These are phyloP conservation scores for Paramyrothecium sp. DNA, from an alignment of 2,329 filamentous ascomycete genomes.

Conservation along the genomic window DNA sequence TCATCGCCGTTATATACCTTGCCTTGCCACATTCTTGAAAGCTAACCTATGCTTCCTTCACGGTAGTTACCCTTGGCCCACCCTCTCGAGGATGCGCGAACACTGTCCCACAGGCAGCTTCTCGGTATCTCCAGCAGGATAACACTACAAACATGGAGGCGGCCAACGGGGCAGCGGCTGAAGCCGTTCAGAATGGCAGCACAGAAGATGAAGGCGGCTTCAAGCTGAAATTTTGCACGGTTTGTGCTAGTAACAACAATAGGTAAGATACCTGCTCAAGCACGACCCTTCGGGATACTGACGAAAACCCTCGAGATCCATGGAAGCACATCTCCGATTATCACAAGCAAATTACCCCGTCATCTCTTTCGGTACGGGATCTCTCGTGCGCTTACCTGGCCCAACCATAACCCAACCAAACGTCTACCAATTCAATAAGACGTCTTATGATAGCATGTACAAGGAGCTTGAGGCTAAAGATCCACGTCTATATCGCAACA, in stretches of 20 bases:
- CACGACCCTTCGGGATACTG: too few relatives aligned
- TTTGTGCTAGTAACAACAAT: conserved; percentile 99
- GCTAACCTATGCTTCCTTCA: neutral
- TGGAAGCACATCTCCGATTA: conserved; percentile 97
- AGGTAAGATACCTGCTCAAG: conserved; percentile 53
- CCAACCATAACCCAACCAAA: conserved; percentile 92
- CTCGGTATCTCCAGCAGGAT: conserved; percentile 14
- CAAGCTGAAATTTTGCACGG: conserved; percentile 95
- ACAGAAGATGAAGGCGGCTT: conserved; percentile 59
- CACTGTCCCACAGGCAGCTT: conserved; percentile 6
- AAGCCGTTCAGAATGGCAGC: conserved; percentile 39
- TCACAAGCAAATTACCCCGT: conserved; percentile 88
- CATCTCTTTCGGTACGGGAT: conserved; percentile 96
- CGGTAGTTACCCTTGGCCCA: neutral
- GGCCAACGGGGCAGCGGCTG: conserved; percentile 34
- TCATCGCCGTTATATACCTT: neutral
- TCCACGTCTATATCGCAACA: conserved; percentile 80
- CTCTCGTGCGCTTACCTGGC: conserved; percentile 87
- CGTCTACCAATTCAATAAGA: conserved; percentile 97
- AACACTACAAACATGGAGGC: conserved; percentile 35
- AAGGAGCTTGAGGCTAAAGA: conserved; percentile 87
- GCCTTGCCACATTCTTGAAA: neutral
- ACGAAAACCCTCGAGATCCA: conserved; percentile 37
- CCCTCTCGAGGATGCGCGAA: conserved; percentile 19
- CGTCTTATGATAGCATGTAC: conserved; percentile 93